phyloP scores from a whole-genome alignment of 257 asterid genomes.

The Plectranthus barbatus region DNA sequence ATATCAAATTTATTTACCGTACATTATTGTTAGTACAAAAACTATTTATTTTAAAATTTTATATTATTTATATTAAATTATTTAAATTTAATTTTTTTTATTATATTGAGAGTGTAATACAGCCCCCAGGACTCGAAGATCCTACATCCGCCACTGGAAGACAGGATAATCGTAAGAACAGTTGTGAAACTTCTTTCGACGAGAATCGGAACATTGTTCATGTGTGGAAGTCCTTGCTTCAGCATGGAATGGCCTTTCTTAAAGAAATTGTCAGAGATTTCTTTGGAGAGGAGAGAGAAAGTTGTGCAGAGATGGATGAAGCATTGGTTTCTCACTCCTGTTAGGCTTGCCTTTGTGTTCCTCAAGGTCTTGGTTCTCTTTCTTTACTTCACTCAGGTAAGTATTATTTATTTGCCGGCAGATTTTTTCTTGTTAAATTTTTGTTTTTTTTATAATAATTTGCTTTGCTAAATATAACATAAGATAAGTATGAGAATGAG shows the following conservation, averaged over 20 bases:
- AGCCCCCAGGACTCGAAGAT: no score
- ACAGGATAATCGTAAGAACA: constrained; percentile 30
- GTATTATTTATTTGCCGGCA: neutral
- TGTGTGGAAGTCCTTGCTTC: constrained; percentile 49
- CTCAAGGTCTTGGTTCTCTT: constrained; percentile 56
- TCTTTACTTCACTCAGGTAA: constrained; percentile 64
- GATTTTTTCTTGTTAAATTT: neutral
- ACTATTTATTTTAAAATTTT: no score
- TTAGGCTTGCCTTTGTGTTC: constrained; percentile 67
- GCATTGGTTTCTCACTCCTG: constrained; percentile 46
- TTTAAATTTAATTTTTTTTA: no score
- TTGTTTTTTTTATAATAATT: no score
- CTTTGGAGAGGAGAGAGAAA: constrained; percentile 54
- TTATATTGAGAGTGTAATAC: no score
- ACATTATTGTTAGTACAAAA: no score
- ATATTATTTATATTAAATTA: no score
- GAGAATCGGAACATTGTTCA: constrained; percentile 54
- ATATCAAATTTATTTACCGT: no score
- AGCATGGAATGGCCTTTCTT: constrained; percentile 49
- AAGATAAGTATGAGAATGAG: no score
- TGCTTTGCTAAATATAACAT: no score
- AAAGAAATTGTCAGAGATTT: constrained; percentile 42
- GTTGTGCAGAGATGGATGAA: constrained; percentile 52
- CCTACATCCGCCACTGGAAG: no score
- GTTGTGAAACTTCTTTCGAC: constrained; percentile 46